Percentiles rank a stretch among this genome's conserved stretches.
Conservation (phyloP, 2,329 filamentous ascomycete species). For the Ascochyta rabiei region DNA sequence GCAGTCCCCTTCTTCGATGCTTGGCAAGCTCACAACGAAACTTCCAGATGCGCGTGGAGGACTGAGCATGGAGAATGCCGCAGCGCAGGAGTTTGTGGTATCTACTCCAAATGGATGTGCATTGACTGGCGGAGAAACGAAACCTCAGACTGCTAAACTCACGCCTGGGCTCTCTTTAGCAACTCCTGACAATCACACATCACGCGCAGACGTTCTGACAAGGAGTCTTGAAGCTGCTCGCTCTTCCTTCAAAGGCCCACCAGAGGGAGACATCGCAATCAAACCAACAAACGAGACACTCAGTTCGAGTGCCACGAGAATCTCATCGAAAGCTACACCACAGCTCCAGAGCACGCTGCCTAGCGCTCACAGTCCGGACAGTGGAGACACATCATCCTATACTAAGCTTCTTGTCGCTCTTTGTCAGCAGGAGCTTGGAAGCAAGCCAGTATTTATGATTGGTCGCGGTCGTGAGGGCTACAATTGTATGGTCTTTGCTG, state of each 20-base stretch:
- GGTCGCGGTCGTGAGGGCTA: conserved; percentile 5
- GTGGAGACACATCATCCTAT: neutral
- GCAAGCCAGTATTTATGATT: conserved; percentile 3
- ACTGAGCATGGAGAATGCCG: neutral
- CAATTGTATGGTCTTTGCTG: conserved; percentile 3
- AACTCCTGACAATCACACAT: neutral
- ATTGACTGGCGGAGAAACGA: neutral
- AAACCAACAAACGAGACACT: no score
- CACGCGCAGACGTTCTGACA: neutral
- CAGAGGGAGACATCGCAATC: neutral
- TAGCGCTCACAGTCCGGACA: neutral
- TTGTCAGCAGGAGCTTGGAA: conserved; percentile 4
- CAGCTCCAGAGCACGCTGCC: neutral
- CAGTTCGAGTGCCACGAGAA: neutral
- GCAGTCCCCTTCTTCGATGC: neutral
- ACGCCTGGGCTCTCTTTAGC: neutral
- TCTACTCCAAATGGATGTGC: neutral
- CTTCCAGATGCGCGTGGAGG: neutral
- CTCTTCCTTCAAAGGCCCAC: neutral
- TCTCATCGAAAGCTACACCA: neutral
- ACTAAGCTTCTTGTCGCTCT: conserved; percentile 2
- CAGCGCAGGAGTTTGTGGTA: neutral
- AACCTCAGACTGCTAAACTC: neutral
- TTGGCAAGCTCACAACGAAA: neutral
- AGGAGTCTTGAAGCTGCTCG: neutral